Evolutionary conservation across 2,329 filamentous ascomycete genomes (phyloP).

Genomic region (Pseudogymnoascus sp.): DNA sequence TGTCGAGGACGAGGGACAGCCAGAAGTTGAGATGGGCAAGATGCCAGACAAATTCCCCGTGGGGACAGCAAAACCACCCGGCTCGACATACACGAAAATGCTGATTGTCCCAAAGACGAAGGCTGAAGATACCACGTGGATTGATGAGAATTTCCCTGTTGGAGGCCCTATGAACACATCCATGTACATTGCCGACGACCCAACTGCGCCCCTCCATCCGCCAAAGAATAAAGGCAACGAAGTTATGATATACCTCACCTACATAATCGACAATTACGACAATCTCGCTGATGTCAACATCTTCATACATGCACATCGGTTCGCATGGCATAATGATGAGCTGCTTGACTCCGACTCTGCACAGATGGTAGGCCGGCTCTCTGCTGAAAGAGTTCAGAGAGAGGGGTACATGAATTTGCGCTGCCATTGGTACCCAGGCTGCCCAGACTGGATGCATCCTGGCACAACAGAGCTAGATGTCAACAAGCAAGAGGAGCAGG

Average conservation of each 20-base stretch:
- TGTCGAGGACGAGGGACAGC: not conserved
- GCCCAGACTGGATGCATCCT: constrained; percentile 49
- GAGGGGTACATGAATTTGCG: constrained; percentile 53
- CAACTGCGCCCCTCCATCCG: constrained; percentile 34
- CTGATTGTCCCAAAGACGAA: constrained; percentile 17
- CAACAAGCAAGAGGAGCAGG: constrained; percentile 37
- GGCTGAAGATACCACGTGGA: constrained; percentile 18
- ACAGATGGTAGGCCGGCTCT: constrained; percentile 19
- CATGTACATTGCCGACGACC: constrained; percentile 22
- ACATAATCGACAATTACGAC: constrained; percentile 55
- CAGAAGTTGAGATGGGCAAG: not conserved
- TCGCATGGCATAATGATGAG: constrained; percentile 29
- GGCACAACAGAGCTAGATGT: constrained; percentile 31
- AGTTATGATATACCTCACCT: constrained; percentile 35
- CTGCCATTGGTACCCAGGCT: constrained; percentile 49
- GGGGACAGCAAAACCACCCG: constrained; percentile 13
- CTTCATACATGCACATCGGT: constrained; percentile 38
- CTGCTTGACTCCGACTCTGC: constrained; percentile 19
- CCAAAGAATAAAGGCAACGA: constrained; percentile 38
- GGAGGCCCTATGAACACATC: not conserved
- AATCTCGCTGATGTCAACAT: constrained; percentile 32
- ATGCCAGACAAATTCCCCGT: constrained; percentile 10
- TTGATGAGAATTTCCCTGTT: constrained; percentile 19
- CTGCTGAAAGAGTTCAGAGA: constrained; percentile 33
- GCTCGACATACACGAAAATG: constrained; percentile 17